These are phyloP conservation scores for Pisolithus microcarpus DNA, from an alignment of 768 basidiomycete genomes.

Conservation along the genomic window DNA sequence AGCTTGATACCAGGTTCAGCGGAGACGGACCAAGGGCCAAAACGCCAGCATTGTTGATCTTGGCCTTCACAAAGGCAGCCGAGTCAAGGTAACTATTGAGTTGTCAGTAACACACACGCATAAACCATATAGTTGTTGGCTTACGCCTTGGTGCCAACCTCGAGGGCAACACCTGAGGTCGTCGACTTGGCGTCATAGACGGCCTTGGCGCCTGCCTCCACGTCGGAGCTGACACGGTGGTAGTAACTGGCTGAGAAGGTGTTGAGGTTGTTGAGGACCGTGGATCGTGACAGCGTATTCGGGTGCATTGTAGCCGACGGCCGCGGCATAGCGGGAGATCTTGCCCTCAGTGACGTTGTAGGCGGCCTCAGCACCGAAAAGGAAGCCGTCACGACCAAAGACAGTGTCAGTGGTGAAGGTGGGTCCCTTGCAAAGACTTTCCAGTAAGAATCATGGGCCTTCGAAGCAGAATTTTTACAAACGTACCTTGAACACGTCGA, in stretches of 20 bases:
- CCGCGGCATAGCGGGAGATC: conserved; percentile 86
- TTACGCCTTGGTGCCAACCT: conserved; percentile 93
- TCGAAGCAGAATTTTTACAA: neutral
- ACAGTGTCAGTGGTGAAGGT: conserved; percentile 96
- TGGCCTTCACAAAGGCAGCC: conserved; percentile 92
- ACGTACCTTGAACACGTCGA: conserved; percentile 91
- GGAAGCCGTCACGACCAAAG: conserved; percentile 94
- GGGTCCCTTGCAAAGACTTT: conserved; percentile 58
- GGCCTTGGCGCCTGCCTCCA: conserved; percentile 94
- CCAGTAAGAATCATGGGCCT: neutral
- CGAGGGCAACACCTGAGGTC: conserved; percentile 77
- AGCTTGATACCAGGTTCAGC: neutral
- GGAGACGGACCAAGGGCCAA: conserved; percentile 62
- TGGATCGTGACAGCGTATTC: conserved; percentile 94
- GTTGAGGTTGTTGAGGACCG: conserved; percentile 89
- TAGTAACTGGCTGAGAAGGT: conserved; percentile 96
- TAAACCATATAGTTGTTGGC: conserved; percentile 23
- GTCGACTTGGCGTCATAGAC: conserved; percentile 92
- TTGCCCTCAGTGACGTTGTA: conserved; percentile 95
- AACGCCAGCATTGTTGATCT: conserved; percentile 96
- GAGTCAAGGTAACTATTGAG: conserved; percentile 65
- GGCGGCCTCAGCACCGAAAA: conserved; percentile 89
- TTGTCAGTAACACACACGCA: neutral
- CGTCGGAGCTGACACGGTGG: conserved; percentile 87
- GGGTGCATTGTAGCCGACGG: conserved; percentile 91